Conservation (phyloP, 371 early-diverging fungal species). For the Mucor mucedo region DNA sequence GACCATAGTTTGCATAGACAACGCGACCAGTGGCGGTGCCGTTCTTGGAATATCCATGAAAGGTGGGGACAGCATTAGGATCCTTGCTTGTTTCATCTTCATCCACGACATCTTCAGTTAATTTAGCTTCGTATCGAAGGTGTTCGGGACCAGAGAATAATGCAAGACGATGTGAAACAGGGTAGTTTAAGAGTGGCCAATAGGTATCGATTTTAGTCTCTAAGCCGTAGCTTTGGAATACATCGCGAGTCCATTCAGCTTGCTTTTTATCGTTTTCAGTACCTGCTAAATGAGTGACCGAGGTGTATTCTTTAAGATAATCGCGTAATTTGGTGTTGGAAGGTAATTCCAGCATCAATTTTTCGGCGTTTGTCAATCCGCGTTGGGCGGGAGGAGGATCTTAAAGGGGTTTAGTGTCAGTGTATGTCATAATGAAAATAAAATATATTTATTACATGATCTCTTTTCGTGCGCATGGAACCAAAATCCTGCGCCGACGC, state of each 20-base stretch:
- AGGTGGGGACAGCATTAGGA: slow-evolving; percentile 58
- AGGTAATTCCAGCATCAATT: slow-evolving; percentile 20
- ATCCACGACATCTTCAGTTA: slow-evolving; percentile 64
- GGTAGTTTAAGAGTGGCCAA: slow-evolving; percentile 66
- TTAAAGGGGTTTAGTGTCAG: not conserved
- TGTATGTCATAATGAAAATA: not conserved
- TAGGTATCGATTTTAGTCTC: slow-evolving; percentile 64
- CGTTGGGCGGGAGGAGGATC: not conserved
- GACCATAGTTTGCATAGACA: slow-evolving; percentile 75
- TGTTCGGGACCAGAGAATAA: slow-evolving; percentile 59
- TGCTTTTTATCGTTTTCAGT: slow-evolving; percentile 50
- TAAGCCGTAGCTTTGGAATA: slow-evolving; percentile 60
- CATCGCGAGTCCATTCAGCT: slow-evolving; percentile 63
- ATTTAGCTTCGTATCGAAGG: slow-evolving; percentile 55
- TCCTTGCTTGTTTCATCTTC: slow-evolving; percentile 52
- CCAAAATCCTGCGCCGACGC: slow-evolving; percentile 50
- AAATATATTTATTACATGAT: not conserved
- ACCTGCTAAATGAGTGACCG: slow-evolving; percentile 62
- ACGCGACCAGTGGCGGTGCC: slow-evolving; percentile 67
- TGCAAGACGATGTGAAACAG: slow-evolving; percentile 58
- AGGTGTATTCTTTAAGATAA: slow-evolving; percentile 45
- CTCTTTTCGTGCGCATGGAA: slow-evolving; percentile 29
- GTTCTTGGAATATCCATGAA: slow-evolving; percentile 67
- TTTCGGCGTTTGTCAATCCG: slow-evolving; percentile 14
- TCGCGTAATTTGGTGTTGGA: slow-evolving; percentile 21